These are phyloP conservation scores for Rhododendron griersonianum DNA, from an alignment of 148 eudicot species.

Conservation along the genomic window DNA sequence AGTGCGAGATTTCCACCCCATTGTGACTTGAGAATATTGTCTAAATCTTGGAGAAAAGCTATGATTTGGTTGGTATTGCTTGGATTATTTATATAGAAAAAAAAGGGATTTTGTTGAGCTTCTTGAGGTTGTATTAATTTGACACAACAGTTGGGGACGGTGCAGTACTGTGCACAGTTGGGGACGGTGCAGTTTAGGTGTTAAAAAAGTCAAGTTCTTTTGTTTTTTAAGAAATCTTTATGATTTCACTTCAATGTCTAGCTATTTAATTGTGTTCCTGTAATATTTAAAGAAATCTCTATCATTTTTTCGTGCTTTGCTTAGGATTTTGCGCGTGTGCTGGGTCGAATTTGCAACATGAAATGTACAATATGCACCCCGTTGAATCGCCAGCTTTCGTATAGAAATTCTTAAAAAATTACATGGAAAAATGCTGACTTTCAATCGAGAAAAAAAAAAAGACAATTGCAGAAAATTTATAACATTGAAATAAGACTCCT, in stretches of 20 bases:
- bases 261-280: not conserved
- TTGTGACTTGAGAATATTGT: not conserved
- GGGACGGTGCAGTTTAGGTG: fast-evolving
- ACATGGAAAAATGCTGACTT: too few relatives aligned
- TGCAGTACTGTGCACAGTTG: fast-evolving
- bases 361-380: too few relatives aligned
- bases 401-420: too few relatives aligned
- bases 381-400: too few relatives aligned
- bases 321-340: too few relatives aligned
- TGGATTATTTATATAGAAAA: not conserved
- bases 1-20: conserved; percentile 12
- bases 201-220: not conserved
- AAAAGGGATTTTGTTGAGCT: not conserved
- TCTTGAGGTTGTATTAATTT: not conserved
- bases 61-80: not conserved
- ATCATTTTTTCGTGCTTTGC: too few relatives aligned
- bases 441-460: too few relatives aligned
- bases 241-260: too few relatives aligned
- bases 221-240: too few relatives aligned
- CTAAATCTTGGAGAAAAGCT: not conserved
- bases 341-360: too few relatives aligned
- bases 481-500: too few relatives aligned
- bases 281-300: not conserved
- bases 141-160: not conserved
- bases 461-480: too few relatives aligned